Evolutionary conservation across 202 grass and related monocot genomes (phyloP).

Genomic region (Carex sylvatica): DNA sequence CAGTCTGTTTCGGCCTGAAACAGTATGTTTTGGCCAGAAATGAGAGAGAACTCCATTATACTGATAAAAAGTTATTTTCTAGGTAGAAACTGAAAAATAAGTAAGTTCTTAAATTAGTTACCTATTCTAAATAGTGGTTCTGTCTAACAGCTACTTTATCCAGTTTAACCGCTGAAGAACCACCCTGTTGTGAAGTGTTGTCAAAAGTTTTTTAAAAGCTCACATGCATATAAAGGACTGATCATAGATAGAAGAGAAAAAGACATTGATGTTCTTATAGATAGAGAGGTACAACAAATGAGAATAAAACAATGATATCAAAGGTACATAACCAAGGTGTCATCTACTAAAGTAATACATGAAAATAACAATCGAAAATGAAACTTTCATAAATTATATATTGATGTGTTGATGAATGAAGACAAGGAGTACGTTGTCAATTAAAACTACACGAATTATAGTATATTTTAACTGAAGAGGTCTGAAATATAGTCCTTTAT

Average conservation of each 20-base stretch:
- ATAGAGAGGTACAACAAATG: background rate
- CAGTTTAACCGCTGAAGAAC: too few relatives aligned
- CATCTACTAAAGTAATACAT: background rate
- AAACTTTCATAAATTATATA: background rate
- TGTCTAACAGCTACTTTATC: too few relatives aligned
- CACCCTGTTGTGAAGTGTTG: too few relatives aligned
- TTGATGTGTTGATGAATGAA: background rate
- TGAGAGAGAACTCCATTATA: too few relatives aligned
- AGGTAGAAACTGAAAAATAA: too few relatives aligned
- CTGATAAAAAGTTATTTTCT: too few relatives aligned
- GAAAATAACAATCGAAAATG: background rate
- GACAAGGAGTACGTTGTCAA: background rate
- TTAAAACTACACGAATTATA: background rate
- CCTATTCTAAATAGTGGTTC: too few relatives aligned
- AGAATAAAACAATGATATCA: background rate
- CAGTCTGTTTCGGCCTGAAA: too few relatives aligned
- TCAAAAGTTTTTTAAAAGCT: too few relatives aligned
- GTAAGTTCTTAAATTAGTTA: too few relatives aligned
- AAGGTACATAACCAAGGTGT: background rate
- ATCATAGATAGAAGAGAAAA: background rate
- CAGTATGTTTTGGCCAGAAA: too few relatives aligned
- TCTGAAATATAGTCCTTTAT: background rate
- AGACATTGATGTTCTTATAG: background rate
- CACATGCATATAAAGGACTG: background rate
- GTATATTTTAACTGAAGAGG: background rate